A percentile compares a stretch with the other conserved stretches of the same genome.
Conservation (phyloP, 148 eudicot species). For the Rheum nobile region DNA sequence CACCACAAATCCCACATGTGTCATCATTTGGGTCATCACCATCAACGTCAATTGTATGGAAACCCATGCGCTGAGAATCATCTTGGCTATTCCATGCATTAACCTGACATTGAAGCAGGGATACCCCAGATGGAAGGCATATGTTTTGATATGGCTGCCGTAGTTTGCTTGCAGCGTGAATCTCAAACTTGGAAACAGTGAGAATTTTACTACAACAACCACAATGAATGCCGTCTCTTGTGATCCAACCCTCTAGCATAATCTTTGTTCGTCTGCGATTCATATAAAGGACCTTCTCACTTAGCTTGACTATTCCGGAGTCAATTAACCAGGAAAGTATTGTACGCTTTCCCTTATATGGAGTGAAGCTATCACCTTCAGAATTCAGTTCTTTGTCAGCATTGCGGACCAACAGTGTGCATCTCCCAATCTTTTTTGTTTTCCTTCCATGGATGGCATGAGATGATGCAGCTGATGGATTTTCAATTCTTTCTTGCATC, state of each 20-base stretch:
- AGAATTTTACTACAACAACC: slow-evolving; percentile 94
- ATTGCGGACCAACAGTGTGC: slow-evolving; percentile 73
- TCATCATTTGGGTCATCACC: slow-evolving; percentile 98
- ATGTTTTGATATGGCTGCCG: slow-evolving; percentile 87
- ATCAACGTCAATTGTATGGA: slow-evolving; percentile 42
- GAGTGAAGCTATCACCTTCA: slow-evolving; percentile 56
- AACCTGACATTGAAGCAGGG: slow-evolving; percentile 72
- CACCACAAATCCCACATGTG: slow-evolving; percentile 89
- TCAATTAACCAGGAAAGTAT: slow-evolving; percentile 92
- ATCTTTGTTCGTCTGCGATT: slow-evolving; percentile 55
- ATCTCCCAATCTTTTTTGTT: slow-evolving; percentile 63
- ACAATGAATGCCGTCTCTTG: slow-evolving; percentile 85
- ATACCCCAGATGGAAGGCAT: slow-evolving; percentile 58
- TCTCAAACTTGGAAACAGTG: slow-evolving; percentile 78
- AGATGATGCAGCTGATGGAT: slow-evolving; percentile 18
- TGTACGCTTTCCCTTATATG: slow-evolving; percentile 77
- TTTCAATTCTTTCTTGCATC: slow-evolving; percentile 25
- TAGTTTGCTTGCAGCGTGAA: slow-evolving; percentile 88
- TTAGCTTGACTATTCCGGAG: slow-evolving; percentile 47
- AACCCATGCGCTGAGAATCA: slow-evolving; percentile 46
- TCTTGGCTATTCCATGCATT: slow-evolving; percentile 90
- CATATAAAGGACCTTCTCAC: slow-evolving; percentile 91
- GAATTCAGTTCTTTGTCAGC: slow-evolving; percentile 54
- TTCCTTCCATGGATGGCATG: slow-evolving; percentile 45
- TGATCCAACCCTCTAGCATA: slow-evolving; percentile 92